A percentile compares a stretch with the other conserved stretches of the same genome.
These are phyloP conservation scores for Aotearoamyces nothofagi DNA, from an alignment of 2,329 filamentous ascomycete genomes.

Conservation along the genomic window DNA sequence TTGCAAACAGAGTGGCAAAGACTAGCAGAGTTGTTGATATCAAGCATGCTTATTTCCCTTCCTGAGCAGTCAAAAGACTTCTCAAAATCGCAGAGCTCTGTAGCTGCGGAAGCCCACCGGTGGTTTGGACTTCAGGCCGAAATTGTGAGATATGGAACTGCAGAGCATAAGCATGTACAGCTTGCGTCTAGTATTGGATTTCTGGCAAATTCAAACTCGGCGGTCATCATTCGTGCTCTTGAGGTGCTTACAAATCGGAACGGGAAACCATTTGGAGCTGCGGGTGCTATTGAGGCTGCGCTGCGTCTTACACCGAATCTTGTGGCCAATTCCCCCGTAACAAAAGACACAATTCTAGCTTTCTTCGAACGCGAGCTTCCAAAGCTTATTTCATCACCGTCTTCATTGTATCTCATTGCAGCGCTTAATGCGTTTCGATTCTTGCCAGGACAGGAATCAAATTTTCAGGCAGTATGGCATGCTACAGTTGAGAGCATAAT, in stretches of 20 bases:
- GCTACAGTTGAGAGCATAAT: slow-evolving; percentile 28
- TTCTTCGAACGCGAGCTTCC: slow-evolving; percentile 42
- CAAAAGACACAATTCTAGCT: slow-evolving; percentile 27
- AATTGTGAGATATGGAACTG: slow-evolving; percentile 21
- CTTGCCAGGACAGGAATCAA: slow-evolving; percentile 21
- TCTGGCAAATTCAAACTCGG: slow-evolving; percentile 7
- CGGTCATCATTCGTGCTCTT: slow-evolving; percentile 23
- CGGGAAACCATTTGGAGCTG: slow-evolving; percentile 53
- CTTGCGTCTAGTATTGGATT: slow-evolving; percentile 3
- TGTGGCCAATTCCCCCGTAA: slow-evolving; percentile 23
- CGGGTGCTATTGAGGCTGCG: slow-evolving; percentile 37
- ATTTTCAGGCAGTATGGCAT: slow-evolving; percentile 12
- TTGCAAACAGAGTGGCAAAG: slow-evolving; percentile 45
- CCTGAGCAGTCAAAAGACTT: slow-evolving; percentile 74
- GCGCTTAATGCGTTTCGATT: slow-evolving; percentile 42
- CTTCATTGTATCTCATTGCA: slow-evolving; percentile 48
- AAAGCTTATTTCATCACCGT: slow-evolving; percentile 50
- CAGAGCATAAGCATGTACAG: slow-evolving; percentile 20
- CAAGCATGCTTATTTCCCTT: slow-evolving; percentile 56
- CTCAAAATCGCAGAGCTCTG: slow-evolving; percentile 51
- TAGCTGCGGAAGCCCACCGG: slow-evolving; percentile 50
- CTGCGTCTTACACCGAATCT: slow-evolving; percentile 26
- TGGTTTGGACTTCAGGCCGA: slow-evolving; percentile 37
- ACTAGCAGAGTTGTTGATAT: slow-evolving; percentile 44
- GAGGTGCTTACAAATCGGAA: slow-evolving; percentile 34